Percentiles rank a stretch among this genome's conserved stretches.
Evolutionary conservation across 2,329 filamentous ascomycete genomes (phyloP).

Genomic region (Trichophyton equinum): DNA sequence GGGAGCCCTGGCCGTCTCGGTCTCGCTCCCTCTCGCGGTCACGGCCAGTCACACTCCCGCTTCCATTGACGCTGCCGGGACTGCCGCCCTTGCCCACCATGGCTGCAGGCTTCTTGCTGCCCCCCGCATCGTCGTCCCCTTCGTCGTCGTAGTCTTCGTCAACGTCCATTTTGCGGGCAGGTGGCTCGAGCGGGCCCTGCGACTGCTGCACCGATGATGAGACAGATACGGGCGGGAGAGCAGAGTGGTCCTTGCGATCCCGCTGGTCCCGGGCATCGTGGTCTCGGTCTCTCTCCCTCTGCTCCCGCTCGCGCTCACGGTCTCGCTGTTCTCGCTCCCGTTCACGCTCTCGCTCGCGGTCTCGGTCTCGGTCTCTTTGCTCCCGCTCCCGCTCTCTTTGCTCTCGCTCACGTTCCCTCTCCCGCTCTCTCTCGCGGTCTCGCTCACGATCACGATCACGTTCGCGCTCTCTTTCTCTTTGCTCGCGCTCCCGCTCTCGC

Average conservation of each 20-base stretch:
- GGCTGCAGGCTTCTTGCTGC: slow-evolving; percentile 30
- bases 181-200: slow-evolving; percentile 52
- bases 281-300: not conserved
- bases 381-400: not conserved
- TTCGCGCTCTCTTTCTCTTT: not conserved
- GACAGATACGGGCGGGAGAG: slow-evolving; percentile 22
- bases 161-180: slow-evolving; percentile 88
- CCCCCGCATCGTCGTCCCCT: slow-evolving; percentile 56
- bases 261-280: slow-evolving; percentile 18
- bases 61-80: slow-evolving; percentile 5
- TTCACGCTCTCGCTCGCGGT: not conserved
- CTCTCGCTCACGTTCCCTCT: not conserved
- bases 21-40: not conserved
- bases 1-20: not conserved
- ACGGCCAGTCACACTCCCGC: slow-evolving; percentile 8
- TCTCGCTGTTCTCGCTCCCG: slow-evolving; percentile 1
- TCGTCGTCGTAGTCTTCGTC: slow-evolving; percentile 97
- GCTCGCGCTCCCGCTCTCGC: not conserved
- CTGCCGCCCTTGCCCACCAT: slow-evolving; percentile 23
- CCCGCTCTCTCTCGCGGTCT: not conserved
- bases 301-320: slow-evolving; percentile 20
- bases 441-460: not conserved
- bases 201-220: not conserved
- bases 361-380: not conserved
- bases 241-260: slow-evolving; percentile 32